Evolutionary conservation across 1,284 basidiomycete genomes (phyloP).

Genomic region (Apiotrichum gamsii): DNA sequence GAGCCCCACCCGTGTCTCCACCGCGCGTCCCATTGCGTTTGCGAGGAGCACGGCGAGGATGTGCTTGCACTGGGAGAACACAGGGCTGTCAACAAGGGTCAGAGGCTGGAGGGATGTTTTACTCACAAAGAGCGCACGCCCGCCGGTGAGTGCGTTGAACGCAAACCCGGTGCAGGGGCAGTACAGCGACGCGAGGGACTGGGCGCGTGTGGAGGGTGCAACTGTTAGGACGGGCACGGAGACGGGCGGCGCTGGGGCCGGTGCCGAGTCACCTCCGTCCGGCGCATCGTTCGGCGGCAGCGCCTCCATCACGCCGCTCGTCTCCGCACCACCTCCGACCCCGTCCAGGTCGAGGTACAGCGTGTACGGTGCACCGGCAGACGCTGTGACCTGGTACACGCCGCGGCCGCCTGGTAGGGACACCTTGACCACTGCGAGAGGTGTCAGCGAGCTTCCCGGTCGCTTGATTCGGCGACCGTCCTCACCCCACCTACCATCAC

Average conservation of each 20-base stretch:
- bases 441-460: slow-evolving; percentile 5
- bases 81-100: neutral
- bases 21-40: slow-evolving; percentile 22
- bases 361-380: slow-evolving; percentile 35
- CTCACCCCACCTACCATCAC: slow-evolving; percentile 29
- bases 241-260: too few relatives aligned
- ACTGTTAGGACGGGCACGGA: too few relatives aligned
- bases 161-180: slow-evolving; percentile 42
- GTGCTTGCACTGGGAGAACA: slow-evolving; percentile 38
- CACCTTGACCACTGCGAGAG: slow-evolving; percentile 23
- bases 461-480: neutral
- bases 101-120: neutral
- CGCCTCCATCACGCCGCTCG: too few relatives aligned
- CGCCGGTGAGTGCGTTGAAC: slow-evolving; percentile 34
- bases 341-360: slow-evolving; percentile 25
- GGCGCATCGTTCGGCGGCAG: too few relatives aligned
- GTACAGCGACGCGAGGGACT: slow-evolving; percentile 21
- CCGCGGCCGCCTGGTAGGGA: slow-evolving; percentile 23
- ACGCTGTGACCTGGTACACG: slow-evolving; percentile 36
- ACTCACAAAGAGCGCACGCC: slow-evolving; percentile 32
- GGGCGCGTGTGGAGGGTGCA: too few relatives aligned
- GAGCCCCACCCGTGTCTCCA: slow-evolving; percentile 24
- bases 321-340: neutral
- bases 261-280: too few relatives aligned
- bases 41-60: slow-evolving; percentile 36